Evolutionary conservation across 1,284 basidiomycete species (phyloP).

Genomic region (Trichosporon coremiiforme): DNA sequence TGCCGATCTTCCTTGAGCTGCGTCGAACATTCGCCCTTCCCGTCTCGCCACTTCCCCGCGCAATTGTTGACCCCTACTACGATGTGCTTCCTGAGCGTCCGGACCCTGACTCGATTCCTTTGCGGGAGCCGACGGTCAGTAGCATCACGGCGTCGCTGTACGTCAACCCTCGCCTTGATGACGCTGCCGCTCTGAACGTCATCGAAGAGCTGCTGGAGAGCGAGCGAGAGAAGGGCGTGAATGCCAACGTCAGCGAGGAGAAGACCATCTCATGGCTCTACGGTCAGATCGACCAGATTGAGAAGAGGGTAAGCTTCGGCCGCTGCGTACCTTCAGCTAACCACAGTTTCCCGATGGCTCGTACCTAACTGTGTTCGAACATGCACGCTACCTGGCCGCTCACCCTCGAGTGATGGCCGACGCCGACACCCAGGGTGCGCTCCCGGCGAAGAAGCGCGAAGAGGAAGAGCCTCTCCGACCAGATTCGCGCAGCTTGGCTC

Average conservation of each 20-base stretch:
- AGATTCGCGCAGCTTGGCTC: not conserved
- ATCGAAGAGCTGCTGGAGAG: conserved; percentile 53
- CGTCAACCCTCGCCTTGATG: conserved; percentile 52
- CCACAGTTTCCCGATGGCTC: conserved; percentile 52
- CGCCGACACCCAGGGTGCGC: conserved; percentile 22
- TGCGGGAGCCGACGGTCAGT: conserved; percentile 49
- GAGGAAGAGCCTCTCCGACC: not conserved
- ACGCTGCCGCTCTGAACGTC: conserved; percentile 40
- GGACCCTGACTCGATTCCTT: conserved; percentile 46
- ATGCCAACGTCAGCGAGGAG: conserved; percentile 42
- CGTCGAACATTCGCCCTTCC: conserved; percentile 48
- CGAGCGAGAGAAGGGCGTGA: conserved; percentile 52
- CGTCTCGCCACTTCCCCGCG: conserved; percentile 37
- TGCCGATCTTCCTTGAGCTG: conserved; percentile 47
- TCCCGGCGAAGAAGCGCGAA: conserved; percentile 10
- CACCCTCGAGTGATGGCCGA: conserved; percentile 31
- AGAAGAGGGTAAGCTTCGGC: conserved; percentile 42
- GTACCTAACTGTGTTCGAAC: conserved; percentile 43
- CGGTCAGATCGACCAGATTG: conserved; percentile 40
- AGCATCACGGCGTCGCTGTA: conserved; percentile 54
- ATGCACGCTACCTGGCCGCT: conserved; percentile 34
- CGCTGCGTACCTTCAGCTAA: conserved; percentile 19
- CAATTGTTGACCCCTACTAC: conserved; percentile 42
- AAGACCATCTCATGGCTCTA: conserved; percentile 39
- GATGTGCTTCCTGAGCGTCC: conserved; percentile 49